Base-by-base conservation (phyloP, 179 eudicot species). In the Sideroxylon spinosum region DNA sequence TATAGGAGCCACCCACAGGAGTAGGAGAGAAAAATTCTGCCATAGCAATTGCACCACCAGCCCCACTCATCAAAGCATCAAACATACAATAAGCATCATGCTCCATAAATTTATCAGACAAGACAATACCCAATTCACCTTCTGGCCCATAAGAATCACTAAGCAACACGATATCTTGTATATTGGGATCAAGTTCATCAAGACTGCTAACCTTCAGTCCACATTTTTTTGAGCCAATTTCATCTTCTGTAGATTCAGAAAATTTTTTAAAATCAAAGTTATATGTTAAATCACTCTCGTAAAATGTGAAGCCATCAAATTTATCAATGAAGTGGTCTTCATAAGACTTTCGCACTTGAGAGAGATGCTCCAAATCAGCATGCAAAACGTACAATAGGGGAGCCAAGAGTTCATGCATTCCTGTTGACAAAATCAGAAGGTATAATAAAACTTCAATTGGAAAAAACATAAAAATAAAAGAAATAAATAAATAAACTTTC, bases 351-450 rank as follows among this genome's bases (percentile, higher is more conserved):
- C 94, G 88, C 80, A 91, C 95, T 86, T 89, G 90, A 78, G 86
- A 83, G 57, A 93, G 91, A 75, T 81, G 92, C 71, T 88, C 90
- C 75, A 90, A 77, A 81, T 95, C 99, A 81, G 89, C 89, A 82
- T 93, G 97, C 76, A 95, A 94, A 64, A 92, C 98, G 80, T 90
- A 95, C 49, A 92, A 75, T 59, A 93, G 81, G 48, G 99, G 99
- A 77, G 99, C 98, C 86, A 95, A 83, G 61, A 95, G 97, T 85
- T 95, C 99, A 82, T 95, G 99, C 99, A 95, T 95, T 74, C 99
- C 99, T 95, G 84, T 71, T 80, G 55, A 79, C 63, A 44, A 60
- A 82, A 74, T 13, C 56, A 76, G 49, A 65, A 16, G 55, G 32
- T 68, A 57, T 22, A 60, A 20, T 25, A 22, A 4, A 68, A 77